Percentiles rank a stretch among this genome's conserved stretches.
phyloP scores from a whole-genome alignment of 345 rosid genomes.

The Populus pruinosa region DNA sequence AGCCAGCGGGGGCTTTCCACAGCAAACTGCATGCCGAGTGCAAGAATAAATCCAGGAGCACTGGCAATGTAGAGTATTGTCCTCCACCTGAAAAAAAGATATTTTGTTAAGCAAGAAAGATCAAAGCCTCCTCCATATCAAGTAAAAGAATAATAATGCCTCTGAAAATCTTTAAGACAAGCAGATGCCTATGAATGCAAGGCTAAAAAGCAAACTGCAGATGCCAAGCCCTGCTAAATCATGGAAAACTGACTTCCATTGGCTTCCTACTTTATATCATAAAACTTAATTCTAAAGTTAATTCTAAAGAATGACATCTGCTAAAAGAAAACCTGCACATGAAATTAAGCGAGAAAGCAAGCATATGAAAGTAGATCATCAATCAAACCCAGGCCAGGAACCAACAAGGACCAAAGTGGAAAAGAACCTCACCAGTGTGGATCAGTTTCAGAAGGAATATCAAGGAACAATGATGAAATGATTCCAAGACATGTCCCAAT shows the following conservation, averaged over 20 bases:
- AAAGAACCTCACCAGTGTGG: constrained; percentile 64
- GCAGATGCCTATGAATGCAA: not conserved
- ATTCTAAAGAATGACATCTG: not conserved
- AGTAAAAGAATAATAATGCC: not conserved
- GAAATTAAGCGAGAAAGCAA: not conserved
- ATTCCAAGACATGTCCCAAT: constrained; percentile 79
- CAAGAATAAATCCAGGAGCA: constrained; percentile 52
- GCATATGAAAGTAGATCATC: not conserved
- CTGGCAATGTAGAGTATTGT: constrained; percentile 58
- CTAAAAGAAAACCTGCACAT: not conserved
- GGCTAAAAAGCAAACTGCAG: not conserved
- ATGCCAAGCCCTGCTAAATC: not conserved
- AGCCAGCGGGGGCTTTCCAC: constrained; percentile 90
- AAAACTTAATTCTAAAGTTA: not conserved
- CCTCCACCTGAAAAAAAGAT: constrained; percentile 67
- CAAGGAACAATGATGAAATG: constrained; percentile 45
- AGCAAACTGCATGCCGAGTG: constrained; percentile 72
- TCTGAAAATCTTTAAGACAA: not conserved
- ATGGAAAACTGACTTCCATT: not conserved
- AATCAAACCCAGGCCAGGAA: not conserved
- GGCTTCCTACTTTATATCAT: not conserved
- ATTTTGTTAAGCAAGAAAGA: not conserved
- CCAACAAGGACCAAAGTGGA: not conserved
- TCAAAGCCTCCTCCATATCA: not conserved
- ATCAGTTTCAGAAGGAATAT: constrained; percentile 57